Conservation (phyloP, 225 moss, liverwort and hornwort genomes). For the Climacium dendroides region DNA sequence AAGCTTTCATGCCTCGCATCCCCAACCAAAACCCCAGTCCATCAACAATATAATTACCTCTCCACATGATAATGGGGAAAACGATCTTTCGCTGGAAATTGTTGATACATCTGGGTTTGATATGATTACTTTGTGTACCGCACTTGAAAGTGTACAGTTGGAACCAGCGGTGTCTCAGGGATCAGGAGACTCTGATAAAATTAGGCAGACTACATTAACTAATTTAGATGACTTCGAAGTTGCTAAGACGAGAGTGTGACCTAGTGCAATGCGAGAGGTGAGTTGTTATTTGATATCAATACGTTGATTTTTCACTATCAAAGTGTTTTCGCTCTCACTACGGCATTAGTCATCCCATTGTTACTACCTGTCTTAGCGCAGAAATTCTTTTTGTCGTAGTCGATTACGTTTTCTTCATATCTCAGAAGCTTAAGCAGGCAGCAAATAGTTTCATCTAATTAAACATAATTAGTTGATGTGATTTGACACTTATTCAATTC, state of each 20-base stretch:
- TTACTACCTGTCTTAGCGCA: not conserved
- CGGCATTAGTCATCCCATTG: not conserved
- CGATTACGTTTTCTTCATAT: not conserved
- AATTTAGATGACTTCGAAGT: conserved; percentile 59
- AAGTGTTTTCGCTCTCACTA: not conserved
- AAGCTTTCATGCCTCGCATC: not conserved
- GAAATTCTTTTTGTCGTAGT: not conserved
- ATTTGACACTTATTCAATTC: not conserved
- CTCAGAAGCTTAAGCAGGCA: not conserved
- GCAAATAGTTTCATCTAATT: not conserved
- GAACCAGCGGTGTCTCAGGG: not conserved
- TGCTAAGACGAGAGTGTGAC: conserved; percentile 90
- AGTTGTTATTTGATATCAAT: not conserved
- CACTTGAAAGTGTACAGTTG: conserved; percentile 14
- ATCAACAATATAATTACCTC: not conserved
- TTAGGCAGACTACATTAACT: not conserved
- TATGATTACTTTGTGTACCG: conserved; percentile 12
- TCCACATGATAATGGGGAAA: not conserved
- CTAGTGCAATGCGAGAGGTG: conserved; percentile 99
- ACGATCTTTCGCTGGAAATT: not conserved
- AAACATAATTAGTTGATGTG: not conserved
- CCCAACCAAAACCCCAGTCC: not conserved
- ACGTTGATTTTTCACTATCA: not conserved
- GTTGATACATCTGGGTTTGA: not conserved
- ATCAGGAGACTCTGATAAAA: not conserved